Base-by-base conservation (phyloP, 2,329 filamentous ascomycete species). In the Clarireedia sp. region DNA sequence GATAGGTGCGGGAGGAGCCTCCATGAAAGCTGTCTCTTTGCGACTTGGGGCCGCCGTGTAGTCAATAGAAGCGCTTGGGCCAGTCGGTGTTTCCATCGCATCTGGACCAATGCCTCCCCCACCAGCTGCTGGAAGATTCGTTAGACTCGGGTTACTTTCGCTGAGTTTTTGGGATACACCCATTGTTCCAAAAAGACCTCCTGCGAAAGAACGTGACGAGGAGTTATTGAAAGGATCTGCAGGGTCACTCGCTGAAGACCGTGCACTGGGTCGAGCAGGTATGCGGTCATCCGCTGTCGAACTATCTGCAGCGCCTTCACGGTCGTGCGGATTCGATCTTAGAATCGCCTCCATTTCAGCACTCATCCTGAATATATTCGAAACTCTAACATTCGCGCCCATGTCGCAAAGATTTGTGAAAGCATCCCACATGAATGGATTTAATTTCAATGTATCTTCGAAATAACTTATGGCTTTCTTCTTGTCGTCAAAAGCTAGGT, bases 391-490 rank as follows among this genome's bases (percentile, higher is more conserved):
- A 62, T 84, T 85, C 45, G 90, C 86, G 3, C 89, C 89, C 84
- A 82, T 89, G 67, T 96, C 90, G 68, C 91, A 96, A 7, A 99
- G 78, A 16, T 83, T 86, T 21, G 86, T 84, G 66, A 97, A 97
- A 0, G 92, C 91, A 75, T 99, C 94, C 94, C 94, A 99, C 81
- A 96, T 94, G 71, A 97, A 92, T 1, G 94, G 91, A 66, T 97
- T 99, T 54, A 85, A 71, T 72, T 91, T 95, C 64, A 99, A 74
- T 5, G 91, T 83, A 58, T 95, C 90, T 62, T 95, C 90, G 68
- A 94, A 97, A 69, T 83, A 90, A 62, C 87, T 81, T 16, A 92
- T 83, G 7, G 94, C 91, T 70, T 89, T 90, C 63, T 87, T 87
- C 66, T 87, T 87, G 65, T 89, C 80, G 63, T 96, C 82, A 64